A percentile compares a stretch with the other conserved stretches of the same genome.
Conservation (phyloP, 768 basidiomycete genomes). For the Boletus coccyginus region DNA sequence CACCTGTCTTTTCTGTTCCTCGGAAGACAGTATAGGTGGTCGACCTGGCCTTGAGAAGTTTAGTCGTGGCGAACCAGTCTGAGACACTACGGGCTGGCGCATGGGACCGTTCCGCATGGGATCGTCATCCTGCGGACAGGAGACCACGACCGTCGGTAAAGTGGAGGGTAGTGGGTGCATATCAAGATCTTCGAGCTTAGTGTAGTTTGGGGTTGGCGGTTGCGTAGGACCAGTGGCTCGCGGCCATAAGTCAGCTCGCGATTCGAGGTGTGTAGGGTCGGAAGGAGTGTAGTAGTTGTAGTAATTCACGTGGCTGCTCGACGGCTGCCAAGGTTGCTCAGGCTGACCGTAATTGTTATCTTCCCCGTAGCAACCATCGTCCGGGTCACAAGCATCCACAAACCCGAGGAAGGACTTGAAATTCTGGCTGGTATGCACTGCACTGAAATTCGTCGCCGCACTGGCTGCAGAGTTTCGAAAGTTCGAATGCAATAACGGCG, state of each 20-base stretch:
- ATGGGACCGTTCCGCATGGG: conserved; percentile 22
- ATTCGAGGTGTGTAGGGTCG: neutral
- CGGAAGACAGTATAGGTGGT: conserved; percentile 38
- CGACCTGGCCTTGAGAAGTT: conserved; percentile 69
- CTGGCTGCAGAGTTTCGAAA: conserved; percentile 44
- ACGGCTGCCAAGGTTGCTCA: neutral
- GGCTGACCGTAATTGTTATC: conserved; percentile 38
- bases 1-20: conserved; percentile 41
- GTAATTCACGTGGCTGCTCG: neutral
- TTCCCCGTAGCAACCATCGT: conserved; percentile 36
- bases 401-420: conserved; percentile 28
- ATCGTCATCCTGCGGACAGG: conserved; percentile 37
- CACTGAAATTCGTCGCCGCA: conserved; percentile 24
- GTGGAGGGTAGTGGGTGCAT: conserved; percentile 22
- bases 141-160: conserved; percentile 56
- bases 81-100: conserved; percentile 41
- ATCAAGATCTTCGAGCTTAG: conserved; percentile 5
- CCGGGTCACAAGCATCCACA: conserved; percentile 33
- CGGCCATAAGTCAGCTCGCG: conserved; percentile 17
- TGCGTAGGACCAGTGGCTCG: conserved; percentile 6
- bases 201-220: conserved; percentile 1
- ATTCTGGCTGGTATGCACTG: conserved; percentile 9
- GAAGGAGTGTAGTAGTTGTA: neutral
- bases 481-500: conserved; percentile 48
- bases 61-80: conserved; percentile 33